Base-by-base conservation (phyloP, 2,329 filamentous ascomycete species). In the Penicillium glabrum region DNA sequence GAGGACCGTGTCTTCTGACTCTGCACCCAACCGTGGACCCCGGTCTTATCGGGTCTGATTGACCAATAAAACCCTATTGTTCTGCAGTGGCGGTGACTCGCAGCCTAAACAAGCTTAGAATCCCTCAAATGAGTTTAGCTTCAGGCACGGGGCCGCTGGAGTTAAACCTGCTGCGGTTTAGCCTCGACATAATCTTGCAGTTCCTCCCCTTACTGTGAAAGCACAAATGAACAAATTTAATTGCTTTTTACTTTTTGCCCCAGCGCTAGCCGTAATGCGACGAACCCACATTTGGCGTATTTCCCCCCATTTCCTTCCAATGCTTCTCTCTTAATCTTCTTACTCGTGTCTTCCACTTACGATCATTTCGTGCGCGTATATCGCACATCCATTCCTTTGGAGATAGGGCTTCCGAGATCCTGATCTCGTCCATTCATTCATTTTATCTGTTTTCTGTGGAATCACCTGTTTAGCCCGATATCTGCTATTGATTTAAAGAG, bases 321-420 rank as follows among this genome's bases (percentile, higher is more conserved):
- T 39, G 33, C 47, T n/a, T 41, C 41, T 53, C 35, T 48, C 45
- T 51, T 46, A 46, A 46, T 56, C 33, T 54, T 48, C 53, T 46
- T 67, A 58, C 55, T 60, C 63, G 64, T 37, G 49, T 52, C 54
- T 50, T 56, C 56, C 57, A 57, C 57, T 53, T 60, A 43, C 61
- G 37, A 49, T 62, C 61, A 54, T 59, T 62, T 57, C 57, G 69
- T 71, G 69, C 64, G 65, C 51, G 46, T 60, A 23, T 45, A 48
- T 66, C 60, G 68, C 70, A 68, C 63, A 55, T 69, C 64, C 69
- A 61, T 61, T 70, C 69, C 46, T 70, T 68, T 53, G 37, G 19
- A 35, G n/a, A 41, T 52, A 31, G 21, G 37, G 43, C 43, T 10
- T 50, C 58, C 35, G 54, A 61, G 66, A 63, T 31, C 14, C 57